A percentile compares a stretch with the other conserved stretches of the same genome.
Evolutionary conservation across 2,329 filamentous ascomycete species (phyloP).

Genomic region (Colletotrichum chlorophyti): DNA sequence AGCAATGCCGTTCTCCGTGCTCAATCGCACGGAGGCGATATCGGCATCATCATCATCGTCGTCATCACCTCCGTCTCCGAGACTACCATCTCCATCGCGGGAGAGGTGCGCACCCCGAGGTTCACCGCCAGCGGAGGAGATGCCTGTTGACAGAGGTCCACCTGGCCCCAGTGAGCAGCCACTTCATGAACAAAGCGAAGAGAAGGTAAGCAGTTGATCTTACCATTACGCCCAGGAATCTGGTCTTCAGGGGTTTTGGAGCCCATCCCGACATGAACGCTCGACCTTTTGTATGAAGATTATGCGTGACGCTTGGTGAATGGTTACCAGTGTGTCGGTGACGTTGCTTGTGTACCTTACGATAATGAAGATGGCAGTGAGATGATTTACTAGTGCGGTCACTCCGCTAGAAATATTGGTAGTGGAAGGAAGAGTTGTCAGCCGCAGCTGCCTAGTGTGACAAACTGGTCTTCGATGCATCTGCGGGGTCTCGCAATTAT

Average conservation of each 20-base stretch:
- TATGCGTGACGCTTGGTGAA: too few relatives aligned
- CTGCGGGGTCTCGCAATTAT: too few relatives aligned
- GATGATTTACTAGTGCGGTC: too few relatives aligned
- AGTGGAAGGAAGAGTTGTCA: too few relatives aligned
- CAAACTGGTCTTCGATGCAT: too few relatives aligned
- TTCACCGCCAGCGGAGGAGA: constrained; percentile 43
- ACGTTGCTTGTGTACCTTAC: too few relatives aligned
- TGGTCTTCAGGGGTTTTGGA: constrained; percentile 48
- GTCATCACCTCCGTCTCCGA: constrained; percentile 42
- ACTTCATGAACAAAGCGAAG: constrained; percentile 1
- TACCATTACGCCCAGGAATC: constrained; percentile 40
- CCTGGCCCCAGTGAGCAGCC: constrained; percentile 31
- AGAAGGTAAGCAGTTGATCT: not conserved
- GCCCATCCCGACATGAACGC: constrained; percentile 40
- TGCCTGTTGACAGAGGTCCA: constrained; percentile 28
- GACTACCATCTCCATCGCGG: constrained; percentile 49
- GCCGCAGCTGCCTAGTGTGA: too few relatives aligned
- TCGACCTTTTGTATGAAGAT: too few relatives aligned
- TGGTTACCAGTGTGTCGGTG: too few relatives aligned
- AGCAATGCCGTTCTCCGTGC: not conserved
- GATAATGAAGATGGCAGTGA: too few relatives aligned
- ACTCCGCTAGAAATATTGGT: too few relatives aligned
- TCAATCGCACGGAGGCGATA: not conserved
- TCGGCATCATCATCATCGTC: constrained; percentile 35
- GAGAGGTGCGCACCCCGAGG: constrained; percentile 47